Evolutionary conservation across 805 yeast species (phyloP).

Genomic region (Metahyphopichia silvanorum): DNA sequence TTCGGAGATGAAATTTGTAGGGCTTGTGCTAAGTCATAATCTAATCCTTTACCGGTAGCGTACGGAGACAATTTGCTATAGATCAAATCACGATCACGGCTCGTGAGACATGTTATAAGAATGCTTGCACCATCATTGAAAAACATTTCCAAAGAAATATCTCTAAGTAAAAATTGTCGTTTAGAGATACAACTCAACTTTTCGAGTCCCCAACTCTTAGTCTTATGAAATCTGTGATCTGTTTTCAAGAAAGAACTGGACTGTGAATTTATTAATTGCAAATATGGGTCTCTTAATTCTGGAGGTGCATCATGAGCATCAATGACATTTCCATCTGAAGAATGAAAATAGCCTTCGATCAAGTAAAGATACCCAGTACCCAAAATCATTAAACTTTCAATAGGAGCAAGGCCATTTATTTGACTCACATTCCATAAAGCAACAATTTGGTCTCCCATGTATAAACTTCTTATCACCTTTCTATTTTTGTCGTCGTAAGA

Average conservation of each 20-base stretch:
- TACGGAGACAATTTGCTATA: slow-evolving; percentile 46
- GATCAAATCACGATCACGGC: slow-evolving; percentile 53
- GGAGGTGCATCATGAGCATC: slow-evolving; percentile 65
- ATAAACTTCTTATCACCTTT: slow-evolving; percentile 66
- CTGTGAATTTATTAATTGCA: slow-evolving; percentile 58
- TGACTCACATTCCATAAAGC: slow-evolving; percentile 73
- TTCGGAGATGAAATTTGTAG: slow-evolving; percentile 45
- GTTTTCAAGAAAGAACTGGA: slow-evolving; percentile 22
- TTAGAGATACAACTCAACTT: slow-evolving; percentile 65
- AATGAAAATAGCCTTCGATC: slow-evolving; percentile 66
- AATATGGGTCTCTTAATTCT: slow-evolving; percentile 62
- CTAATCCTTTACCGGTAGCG: slow-evolving; percentile 50
- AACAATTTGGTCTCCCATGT: slow-evolving; percentile 66
- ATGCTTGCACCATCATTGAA: slow-evolving; percentile 71
- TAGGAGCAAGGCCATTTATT: slow-evolving; percentile 71
- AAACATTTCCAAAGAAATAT: slow-evolving; percentile 76
- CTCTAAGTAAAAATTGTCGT: slow-evolving; percentile 72
- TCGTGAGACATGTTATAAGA: slow-evolving; percentile 60
- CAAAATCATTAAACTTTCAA: slow-evolving; percentile 70
- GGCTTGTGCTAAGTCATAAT: slow-evolving; percentile 53
- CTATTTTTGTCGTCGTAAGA: slow-evolving; percentile 66
- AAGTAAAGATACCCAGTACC: slow-evolving; percentile 66
- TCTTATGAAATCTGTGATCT: slow-evolving; percentile 39
- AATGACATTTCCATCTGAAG: slow-evolving; percentile 49
- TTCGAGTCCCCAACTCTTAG: slow-evolving; percentile 57